These are phyloP conservation scores for Tolypocladium ovalisporum DNA, from an alignment of 2,329 filamentous ascomycete species.

Conservation along the genomic window DNA sequence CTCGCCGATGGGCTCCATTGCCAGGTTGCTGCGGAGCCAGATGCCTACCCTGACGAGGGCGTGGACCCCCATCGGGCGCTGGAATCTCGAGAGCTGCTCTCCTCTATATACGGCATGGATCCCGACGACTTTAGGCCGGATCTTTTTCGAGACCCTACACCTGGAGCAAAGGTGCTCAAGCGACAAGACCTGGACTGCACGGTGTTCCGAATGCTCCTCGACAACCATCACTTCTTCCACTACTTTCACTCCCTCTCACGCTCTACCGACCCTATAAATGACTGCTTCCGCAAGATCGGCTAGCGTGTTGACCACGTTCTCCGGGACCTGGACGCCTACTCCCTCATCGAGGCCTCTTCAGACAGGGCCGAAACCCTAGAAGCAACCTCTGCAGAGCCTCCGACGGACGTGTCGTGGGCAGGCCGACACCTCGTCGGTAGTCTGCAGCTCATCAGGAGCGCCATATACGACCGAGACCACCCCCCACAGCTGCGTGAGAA, in stretches of 20 bases:
- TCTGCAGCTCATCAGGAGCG: constrained; percentile 29
- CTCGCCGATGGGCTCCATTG: constrained; percentile 42
- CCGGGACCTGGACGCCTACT: constrained; percentile 26
- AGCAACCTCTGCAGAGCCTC: constrained; percentile 15
- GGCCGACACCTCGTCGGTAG: constrained; percentile 33
- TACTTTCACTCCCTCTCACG: constrained; percentile 36
- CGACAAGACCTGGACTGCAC: constrained; percentile 37
- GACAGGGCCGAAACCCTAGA: not conserved
- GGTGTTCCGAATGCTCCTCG: constrained; percentile 41
- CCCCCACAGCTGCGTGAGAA: constrained; percentile 27
- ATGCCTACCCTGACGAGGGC: constrained; percentile 16
- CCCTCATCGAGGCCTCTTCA: not conserved
- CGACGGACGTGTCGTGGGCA: constrained; percentile 36
- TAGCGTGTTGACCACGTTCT: constrained; percentile 38
- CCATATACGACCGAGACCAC: constrained; percentile 25
- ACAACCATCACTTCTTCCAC: constrained; percentile 43
- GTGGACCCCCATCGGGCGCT: constrained; percentile 28
- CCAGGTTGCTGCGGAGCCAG: constrained; percentile 24
- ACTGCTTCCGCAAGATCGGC: constrained; percentile 36
- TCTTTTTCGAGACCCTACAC: constrained; percentile 23
- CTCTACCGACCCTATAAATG: constrained; percentile 31
- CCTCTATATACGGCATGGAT: constrained; percentile 27
- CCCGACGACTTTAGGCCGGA: constrained; percentile 35
- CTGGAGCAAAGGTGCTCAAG: constrained; percentile 25
- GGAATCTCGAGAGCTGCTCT: constrained; percentile 41